Conservation (phyloP, 2,329 filamentous ascomycete species). For the Beauveria scarabaeidicola region DNA sequence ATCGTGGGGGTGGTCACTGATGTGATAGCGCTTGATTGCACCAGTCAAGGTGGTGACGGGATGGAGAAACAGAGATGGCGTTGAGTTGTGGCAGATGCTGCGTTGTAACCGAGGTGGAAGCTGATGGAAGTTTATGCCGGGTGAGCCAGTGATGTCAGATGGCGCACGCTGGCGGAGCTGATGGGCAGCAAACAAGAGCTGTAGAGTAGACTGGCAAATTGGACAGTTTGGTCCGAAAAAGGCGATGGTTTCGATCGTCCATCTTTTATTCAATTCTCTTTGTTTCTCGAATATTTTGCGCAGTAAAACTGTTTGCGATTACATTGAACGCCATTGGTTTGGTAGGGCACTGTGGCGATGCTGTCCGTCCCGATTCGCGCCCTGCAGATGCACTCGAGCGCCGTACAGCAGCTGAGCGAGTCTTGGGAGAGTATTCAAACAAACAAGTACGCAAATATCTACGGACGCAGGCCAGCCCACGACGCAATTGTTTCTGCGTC, state of each 20-base stretch:
- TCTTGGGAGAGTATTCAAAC: neutral
- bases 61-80: neutral
- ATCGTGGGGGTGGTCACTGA: slow-evolving; percentile 23
- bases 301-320: too few species aligned
- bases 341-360: too few species aligned
- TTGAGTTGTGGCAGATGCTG: neutral
- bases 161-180: neutral
- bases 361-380: too few species aligned
- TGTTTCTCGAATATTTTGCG: too few species aligned
- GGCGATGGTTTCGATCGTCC: too few species aligned
- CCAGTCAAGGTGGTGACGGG: neutral
- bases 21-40: neutral
- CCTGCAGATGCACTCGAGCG: neutral
- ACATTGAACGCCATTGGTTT: too few species aligned
- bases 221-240: too few species aligned
- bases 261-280: too few species aligned
- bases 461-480: neutral
- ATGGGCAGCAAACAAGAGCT: too few species aligned
- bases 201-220: too few species aligned
- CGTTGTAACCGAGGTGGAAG: neutral
- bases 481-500: neutral
- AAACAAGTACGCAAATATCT: neutral
- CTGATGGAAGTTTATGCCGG: neutral
- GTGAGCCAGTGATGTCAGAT: slow-evolving; percentile 5
- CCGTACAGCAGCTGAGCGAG: neutral